phyloP scores from a whole-genome alignment of 1,284 basidiomycete genomes.

The Farysia itapuensis region DNA sequence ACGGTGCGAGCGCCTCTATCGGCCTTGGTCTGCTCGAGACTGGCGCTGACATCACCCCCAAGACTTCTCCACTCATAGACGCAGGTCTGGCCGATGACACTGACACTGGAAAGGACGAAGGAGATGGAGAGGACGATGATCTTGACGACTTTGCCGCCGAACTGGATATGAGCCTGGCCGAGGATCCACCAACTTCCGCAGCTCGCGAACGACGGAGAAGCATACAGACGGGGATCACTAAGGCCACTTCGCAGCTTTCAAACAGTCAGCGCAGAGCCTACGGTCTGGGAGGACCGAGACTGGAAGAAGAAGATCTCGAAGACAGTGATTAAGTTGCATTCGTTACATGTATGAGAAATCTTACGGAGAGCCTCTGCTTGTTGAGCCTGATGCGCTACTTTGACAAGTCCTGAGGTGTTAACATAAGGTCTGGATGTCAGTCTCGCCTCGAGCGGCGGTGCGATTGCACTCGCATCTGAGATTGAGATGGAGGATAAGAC shows the following conservation, averaged over 20 bases:
- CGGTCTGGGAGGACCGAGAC: constrained; percentile 29
- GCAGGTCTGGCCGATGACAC: not conserved
- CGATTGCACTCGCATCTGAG: constrained; percentile 71
- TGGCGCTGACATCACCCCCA: constrained; percentile 20
- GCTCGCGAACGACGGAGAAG: not conserved
- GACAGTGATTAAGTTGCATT: constrained; percentile 29
- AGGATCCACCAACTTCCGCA: constrained; percentile 2
- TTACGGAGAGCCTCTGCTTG: too few relatives aligned
- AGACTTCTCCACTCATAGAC: constrained; percentile 12
- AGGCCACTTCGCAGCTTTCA: not conserved
- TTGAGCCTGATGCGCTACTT: too few relatives aligned
- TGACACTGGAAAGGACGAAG: constrained; percentile 2
- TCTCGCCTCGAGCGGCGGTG: constrained; percentile 64
- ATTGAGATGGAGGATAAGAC: constrained; percentile 82
- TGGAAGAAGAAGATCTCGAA: constrained; percentile 37
- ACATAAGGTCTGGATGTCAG: too few relatives aligned
- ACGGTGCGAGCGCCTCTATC: constrained; percentile 6
- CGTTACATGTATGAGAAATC: too few relatives aligned
- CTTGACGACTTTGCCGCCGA: constrained; percentile 37
- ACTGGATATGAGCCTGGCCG: constrained; percentile 32
- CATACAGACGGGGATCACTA: not conserved
- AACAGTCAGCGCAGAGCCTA: constrained; percentile 11
- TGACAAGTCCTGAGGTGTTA: too few relatives aligned
- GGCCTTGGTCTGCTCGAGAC: constrained; percentile 27
- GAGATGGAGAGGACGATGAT: constrained; percentile 22